Conservation (phyloP, 1,284 basidiomycete genomes). For the Heliocybe sulcata region DNA sequence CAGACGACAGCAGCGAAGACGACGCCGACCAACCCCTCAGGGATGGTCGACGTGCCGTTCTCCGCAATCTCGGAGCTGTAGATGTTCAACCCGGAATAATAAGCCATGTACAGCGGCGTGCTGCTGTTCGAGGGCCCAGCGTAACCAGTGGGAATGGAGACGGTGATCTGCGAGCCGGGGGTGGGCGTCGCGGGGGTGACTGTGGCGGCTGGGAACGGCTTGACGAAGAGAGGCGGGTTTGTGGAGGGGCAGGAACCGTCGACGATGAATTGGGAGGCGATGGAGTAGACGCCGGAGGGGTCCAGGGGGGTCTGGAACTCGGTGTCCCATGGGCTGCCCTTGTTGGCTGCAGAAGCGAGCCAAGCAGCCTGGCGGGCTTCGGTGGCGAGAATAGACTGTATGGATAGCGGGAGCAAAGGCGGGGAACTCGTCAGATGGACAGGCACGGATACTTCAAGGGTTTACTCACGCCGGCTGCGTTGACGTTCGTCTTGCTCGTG, state of each 20-base stretch:
- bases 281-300: slow-evolving; percentile 29
- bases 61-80: slow-evolving; percentile 23
- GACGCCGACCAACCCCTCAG: slow-evolving; percentile 20
- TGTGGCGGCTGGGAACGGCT: slow-evolving; percentile 28
- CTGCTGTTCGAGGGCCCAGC: neutral
- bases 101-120: slow-evolving; percentile 26
- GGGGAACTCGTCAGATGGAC: neutral
- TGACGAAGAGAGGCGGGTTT: slow-evolving; percentile 32
- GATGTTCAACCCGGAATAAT: slow-evolving; percentile 29
- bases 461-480: slow-evolving; percentile 18
- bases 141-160: slow-evolving; percentile 9
- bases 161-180: slow-evolving; percentile 19
- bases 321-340: slow-evolving; percentile 45
- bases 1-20: slow-evolving; percentile 23
- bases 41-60: slow-evolving; percentile 24
- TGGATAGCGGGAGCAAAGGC: neutral
- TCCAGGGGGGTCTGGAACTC: slow-evolving; percentile 46
- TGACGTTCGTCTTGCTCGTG: slow-evolving; percentile 22
- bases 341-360: slow-evolving; percentile 38
- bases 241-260: slow-evolving; percentile 25
- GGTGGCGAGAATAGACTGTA: slow-evolving; percentile 29
- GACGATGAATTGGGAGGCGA: slow-evolving; percentile 14
- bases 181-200: slow-evolving; percentile 15
- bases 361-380: slow-evolving; percentile 45
- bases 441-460: neutral